These are phyloP conservation scores for Solanum okadae DNA, from an alignment of 257 asterid species.

Conservation along the genomic window DNA sequence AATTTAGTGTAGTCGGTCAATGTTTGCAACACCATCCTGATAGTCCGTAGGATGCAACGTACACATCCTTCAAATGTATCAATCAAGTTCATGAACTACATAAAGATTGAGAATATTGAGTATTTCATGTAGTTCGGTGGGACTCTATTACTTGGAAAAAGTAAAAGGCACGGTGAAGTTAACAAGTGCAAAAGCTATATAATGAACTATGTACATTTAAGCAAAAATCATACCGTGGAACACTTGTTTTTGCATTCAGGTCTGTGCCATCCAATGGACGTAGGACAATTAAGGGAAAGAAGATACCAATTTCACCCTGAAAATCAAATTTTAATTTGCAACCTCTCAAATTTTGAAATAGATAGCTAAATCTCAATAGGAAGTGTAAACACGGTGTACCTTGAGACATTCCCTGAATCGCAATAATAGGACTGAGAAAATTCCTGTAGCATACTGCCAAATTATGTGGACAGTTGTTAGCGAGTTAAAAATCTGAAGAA, in stretches of 20 bases:
- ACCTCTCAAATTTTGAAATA: constrained; percentile 9
- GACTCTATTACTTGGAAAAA: neutral
- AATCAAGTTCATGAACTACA: neutral
- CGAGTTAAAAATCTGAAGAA: neutral
- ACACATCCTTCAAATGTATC: neutral
- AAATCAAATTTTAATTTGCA: constrained; percentile 10
- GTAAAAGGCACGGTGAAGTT: neutral
- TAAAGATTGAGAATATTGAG: neutral
- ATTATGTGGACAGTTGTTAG: constrained; percentile 13
- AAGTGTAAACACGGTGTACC: constrained; percentile 30
- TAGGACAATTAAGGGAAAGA: constrained; percentile 86
- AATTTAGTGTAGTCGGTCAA: neutral
- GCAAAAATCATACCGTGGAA: constrained; percentile 64
- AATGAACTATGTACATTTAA: neutral
- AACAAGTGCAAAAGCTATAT: neutral
- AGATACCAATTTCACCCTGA: constrained; percentile 96
- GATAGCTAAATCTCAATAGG: constrained; percentile 1
- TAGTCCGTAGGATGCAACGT: neutral
- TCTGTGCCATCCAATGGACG: constrained; percentile 86
- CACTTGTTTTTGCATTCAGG: constrained; percentile 64
- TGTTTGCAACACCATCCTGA: neutral
- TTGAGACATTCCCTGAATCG: constrained; percentile 91
- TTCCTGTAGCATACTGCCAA: constrained; percentile 85
- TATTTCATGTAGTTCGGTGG: neutral
- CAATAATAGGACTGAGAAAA: constrained; percentile 74